Base-by-base conservation (phyloP, 148 eudicot species). In the Diospyros lotus region DNA sequence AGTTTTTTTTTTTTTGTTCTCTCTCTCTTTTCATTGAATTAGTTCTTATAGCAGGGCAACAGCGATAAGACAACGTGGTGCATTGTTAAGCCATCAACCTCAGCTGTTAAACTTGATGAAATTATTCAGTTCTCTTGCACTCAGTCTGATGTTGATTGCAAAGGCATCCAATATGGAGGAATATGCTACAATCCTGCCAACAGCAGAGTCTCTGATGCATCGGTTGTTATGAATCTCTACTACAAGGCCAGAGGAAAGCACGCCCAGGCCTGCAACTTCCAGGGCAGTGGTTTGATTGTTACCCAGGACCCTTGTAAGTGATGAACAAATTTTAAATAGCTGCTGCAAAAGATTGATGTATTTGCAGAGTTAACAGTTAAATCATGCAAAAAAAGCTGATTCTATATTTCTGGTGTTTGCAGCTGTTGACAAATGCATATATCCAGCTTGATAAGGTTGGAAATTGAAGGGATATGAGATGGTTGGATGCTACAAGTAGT, bases 271-370 rank as follows among this genome's bases (percentile, higher is more conserved):
- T 68, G 59, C 72, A 0, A 68, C 52, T 68, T 68, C 17, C 4
- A 5, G 14, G 72, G 44, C 44, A 68, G 58, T 58, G 59, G 72
- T 14, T 58, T 68, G 44, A 52, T 68, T 51, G 58, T 68, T 58
- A 68, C 72, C 72, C 72, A 68, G 11, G 72, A 68, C 72, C 72
- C 72, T 50, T 68, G 72, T 52, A 52, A 68, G 43, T 51, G 15
- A 68, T 58, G 10, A 10, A 9, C 9, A 3, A 38, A 18, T 52
- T 68, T 28, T 28, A 28, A 28, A 28, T 28, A 28, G 28, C 28
- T 28, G 28, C 28, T 28, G 28, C 28, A 28, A 28, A 28, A 28
- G 28, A 28, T 28, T 28, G 28, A 28, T 28, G 28, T 28, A 28
- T 28, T 28, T 28, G 28, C 28, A 28, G 28, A 17, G n/a, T 38